Conservation (phyloP, 108 stramenopile genomes). For the Stephanodiscus minutulus region DNA sequence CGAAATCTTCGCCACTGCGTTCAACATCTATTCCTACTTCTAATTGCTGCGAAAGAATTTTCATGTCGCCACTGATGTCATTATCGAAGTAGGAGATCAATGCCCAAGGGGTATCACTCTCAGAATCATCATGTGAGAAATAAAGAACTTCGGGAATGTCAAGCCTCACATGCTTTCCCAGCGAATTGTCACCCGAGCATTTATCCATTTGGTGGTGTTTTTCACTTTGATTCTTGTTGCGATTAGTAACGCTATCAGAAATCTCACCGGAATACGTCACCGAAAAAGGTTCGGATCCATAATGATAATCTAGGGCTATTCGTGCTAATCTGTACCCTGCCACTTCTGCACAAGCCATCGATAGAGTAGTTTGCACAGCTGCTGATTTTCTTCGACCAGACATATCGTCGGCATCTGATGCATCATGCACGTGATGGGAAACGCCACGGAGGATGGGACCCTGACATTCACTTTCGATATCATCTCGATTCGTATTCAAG, state of each 20-base stretch:
- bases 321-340: conserved; percentile 65
- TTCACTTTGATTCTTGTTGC: not conserved
- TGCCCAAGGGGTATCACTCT: conserved; percentile 30
- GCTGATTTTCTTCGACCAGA: not conserved
- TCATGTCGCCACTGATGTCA: not conserved
- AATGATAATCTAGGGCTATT: conserved; percentile 42
- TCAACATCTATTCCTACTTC: conserved; percentile 5
- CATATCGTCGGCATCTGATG: conserved; percentile 1
- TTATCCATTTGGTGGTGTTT: not conserved
- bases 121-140: conserved; percentile 41
- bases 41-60: not conserved
- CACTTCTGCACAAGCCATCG: conserved; percentile 67
- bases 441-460: not conserved
- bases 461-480: not conserved
- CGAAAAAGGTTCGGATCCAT: not conserved
- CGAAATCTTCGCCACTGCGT: not conserved
- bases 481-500: conserved; percentile 55
- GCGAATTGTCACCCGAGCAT: not conserved
- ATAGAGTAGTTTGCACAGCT: conserved; percentile 7
- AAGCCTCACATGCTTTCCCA: not conserved
- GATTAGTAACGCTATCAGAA: not conserved
- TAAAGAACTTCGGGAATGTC: conserved; percentile 44
- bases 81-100: conserved; percentile 39
- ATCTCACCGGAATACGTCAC: not conserved
- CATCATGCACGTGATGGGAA: not conserved